phyloP scores from a whole-genome alignment of 495 filamentous ascomycete species.

The Aspergillus campestris region DNA sequence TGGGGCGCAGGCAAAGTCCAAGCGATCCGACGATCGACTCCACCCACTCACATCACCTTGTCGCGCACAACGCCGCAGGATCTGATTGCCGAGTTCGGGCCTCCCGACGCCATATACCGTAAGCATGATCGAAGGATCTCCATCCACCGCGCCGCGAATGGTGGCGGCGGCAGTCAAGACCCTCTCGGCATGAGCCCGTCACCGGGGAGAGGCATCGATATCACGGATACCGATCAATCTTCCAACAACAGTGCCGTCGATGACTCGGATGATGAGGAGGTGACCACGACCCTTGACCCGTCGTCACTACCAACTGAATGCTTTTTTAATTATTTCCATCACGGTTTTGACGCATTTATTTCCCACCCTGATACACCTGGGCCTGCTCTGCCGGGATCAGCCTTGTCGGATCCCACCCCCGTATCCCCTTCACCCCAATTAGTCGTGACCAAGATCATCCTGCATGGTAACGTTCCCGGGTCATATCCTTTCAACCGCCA shows the following conservation, averaged over 20 bases:
- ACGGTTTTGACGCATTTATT: conserved; percentile 90
- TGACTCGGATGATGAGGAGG: conserved; percentile 61
- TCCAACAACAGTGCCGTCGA: conserved; percentile 69
- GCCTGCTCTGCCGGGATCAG: conserved; percentile 50
- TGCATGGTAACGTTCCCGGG: conserved; percentile 91
- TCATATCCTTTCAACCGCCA: conserved; percentile 96
- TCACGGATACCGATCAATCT: conserved; percentile 70
- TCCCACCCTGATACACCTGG: conserved; percentile 63
- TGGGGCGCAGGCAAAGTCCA: conserved; percentile 69
- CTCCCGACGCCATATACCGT: conserved; percentile 89
- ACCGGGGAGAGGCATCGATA: conserved; percentile 36
- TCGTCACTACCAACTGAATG: conserved; percentile 53
- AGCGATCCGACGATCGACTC: conserved; percentile 53
- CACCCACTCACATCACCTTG: conserved; percentile 57
- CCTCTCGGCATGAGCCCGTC: conserved; percentile 31
- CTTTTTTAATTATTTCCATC: conserved; percentile 95
- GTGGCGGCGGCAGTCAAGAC: conserved; percentile 31
- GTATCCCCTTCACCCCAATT: conserved; percentile 47
- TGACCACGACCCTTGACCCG: conserved; percentile 24
- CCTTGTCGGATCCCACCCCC: conserved; percentile 23
- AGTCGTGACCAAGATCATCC: conserved; percentile 79
- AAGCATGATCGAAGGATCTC: conserved; percentile 87
- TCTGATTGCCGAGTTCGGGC: conserved; percentile 78
- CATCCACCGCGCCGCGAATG: conserved; percentile 55
- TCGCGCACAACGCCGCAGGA: conserved; percentile 85